Base-by-base conservation (phyloP, 257 asterid species). In the Voacanga thouarsii region DNA sequence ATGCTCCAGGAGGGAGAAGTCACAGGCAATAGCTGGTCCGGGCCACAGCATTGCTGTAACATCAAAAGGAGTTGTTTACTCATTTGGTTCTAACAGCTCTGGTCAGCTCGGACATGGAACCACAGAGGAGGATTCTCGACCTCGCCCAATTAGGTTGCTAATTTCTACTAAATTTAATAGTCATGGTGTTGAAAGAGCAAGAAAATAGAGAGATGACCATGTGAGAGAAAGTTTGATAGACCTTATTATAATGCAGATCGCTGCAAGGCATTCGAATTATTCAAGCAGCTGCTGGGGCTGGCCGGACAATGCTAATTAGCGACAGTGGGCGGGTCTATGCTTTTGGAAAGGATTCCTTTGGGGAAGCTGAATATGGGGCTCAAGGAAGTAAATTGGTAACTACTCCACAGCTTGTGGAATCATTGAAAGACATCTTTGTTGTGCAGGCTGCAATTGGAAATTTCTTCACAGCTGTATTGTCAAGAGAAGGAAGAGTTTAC, bases 51-150 rank as follows among this genome's bases (percentile, higher is more conserved):
- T 96, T 79, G 98, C 92, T 12, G 98, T 96, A 81, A 96, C 97
- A 69, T 83, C 92, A 39, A 85, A 86, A 18, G 99, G 99, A 79
- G 90, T 81, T n/a, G 98, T 86, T 9, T 94, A 92, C 80, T 87
- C 99, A 2, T 96, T 96, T 16, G 99, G 99, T 63, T 91, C 97
- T 26, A 93, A 93, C 84, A 90, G 84, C 90, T 92, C 94, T 0
- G 99, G 98, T 14, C 99, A 96, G 87, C 97, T 96, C 30, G 99
- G 99, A 11, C 93, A 90, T n/a, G 99, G 98, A 61, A 88, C 88
- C 23, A 88, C 88, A 0, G 94, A 89, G 4, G 97, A 92, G 83
- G 99, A 91, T 53, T 80, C 91, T 39, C 86, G 87, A 24, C 97
- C 99, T 75, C 90, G 87, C 68, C 89, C 88, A 3, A 91, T 96